Conservation (phyloP, 164 flowering plant genomes). For the Stephania japonica region DNA sequence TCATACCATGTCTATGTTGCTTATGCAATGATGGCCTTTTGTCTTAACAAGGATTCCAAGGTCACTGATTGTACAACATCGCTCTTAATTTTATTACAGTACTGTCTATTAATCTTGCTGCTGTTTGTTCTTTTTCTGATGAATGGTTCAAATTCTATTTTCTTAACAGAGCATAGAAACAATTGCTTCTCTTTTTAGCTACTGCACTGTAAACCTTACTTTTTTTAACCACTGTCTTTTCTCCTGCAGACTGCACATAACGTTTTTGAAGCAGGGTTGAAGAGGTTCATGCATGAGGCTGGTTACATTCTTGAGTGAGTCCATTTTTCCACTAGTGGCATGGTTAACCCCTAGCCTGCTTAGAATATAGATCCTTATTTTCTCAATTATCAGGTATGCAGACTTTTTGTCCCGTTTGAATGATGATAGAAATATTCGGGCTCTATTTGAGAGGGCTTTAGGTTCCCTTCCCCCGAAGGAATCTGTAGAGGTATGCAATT, state of each 20-base stretch:
- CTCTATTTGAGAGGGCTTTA: conserved; percentile 90
- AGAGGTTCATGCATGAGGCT: conserved; percentile 91
- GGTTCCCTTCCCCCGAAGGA: conserved; percentile 79
- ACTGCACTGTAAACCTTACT: neutral
- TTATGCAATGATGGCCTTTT: conserved; percentile 92
- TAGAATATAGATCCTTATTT: neutral
- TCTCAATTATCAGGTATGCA: conserved; percentile 60
- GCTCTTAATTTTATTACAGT: neutral
- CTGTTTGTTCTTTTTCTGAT: neutral
- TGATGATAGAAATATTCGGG: conserved; percentile 92
- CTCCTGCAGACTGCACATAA: conserved; percentile 78
- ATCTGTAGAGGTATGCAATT: conserved; percentile 63
- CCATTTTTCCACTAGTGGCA: conserved; percentile 6
- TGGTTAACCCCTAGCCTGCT: neutral
- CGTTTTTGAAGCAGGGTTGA: conserved; percentile 88
- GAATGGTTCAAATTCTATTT: neutral
- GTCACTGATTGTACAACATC: conserved; percentile 26
- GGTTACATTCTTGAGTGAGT: conserved; percentile 93
- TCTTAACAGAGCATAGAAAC: neutral
- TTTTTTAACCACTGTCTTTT: neutral
- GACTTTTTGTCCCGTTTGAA: conserved; percentile 88
- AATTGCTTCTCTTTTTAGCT: too few relatives aligned
- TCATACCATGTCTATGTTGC: conserved; percentile 95
- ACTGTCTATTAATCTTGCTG: neutral
- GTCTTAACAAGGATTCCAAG: conserved; percentile 96